Conservation (phyloP, 495 filamentous ascomycete genomes). For the Penicillium turbatum region DNA sequence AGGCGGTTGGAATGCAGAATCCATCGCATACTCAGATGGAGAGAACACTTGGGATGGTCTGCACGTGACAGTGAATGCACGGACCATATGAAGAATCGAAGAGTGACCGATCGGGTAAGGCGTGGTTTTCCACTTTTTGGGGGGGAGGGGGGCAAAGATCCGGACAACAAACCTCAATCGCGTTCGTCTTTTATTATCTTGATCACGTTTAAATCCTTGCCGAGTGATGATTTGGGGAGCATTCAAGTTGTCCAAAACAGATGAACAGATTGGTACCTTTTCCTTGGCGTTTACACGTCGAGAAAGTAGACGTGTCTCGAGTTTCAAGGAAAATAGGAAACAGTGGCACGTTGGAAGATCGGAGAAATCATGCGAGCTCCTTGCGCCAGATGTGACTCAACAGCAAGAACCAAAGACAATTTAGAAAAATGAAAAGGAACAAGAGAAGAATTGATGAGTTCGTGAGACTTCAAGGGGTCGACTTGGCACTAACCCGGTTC, state of each 20-base stretch:
- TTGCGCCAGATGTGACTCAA: neutral
- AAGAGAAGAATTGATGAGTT: neutral
- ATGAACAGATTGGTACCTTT: neutral
- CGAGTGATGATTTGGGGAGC: too few species aligned
- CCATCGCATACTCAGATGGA: slow-evolving; percentile 4
- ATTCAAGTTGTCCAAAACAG: neutral
- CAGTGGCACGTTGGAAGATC: neutral
- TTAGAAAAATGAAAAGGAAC: neutral
- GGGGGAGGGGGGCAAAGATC: neutral
- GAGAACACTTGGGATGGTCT: slow-evolving; percentile 1
- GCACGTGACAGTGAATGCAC: slow-evolving; percentile 5
- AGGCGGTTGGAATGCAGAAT: slow-evolving; percentile 6
- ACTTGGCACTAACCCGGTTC: slow-evolving; percentile 1
- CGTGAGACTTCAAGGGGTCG: slow-evolving; percentile 4
- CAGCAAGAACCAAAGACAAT: too few species aligned
- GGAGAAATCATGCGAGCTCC: slow-evolving; percentile 5
- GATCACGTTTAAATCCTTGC: neutral
- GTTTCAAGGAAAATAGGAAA: neutral
- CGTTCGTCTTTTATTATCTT: neutral
- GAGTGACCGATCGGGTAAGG: slow-evolving; percentile 6
- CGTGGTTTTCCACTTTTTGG: neutral
- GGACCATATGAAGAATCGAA: slow-evolving; percentile 1
- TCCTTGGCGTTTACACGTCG: neutral
- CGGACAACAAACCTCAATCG: too few species aligned
- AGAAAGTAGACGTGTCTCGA: neutral